Conservation (phyloP, 371 early-diverging fungal species). For the Umbelopsis sp. region DNA sequence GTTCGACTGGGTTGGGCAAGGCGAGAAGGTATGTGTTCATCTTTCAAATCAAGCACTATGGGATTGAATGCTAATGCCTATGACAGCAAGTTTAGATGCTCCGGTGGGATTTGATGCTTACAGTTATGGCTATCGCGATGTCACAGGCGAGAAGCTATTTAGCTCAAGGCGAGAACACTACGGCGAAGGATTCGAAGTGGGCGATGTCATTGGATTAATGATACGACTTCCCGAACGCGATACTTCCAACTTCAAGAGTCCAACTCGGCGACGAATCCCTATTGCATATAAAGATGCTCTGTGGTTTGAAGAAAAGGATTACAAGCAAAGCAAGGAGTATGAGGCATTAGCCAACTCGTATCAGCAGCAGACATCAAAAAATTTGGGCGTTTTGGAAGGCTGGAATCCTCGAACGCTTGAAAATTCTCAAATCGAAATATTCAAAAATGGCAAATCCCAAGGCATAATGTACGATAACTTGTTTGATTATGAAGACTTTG, state of each 20-base stretch:
- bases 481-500: constrained; percentile 58
- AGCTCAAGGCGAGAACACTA: constrained; percentile 58
- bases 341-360: constrained; percentile 45
- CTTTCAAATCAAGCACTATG: neutral
- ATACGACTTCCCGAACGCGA: constrained; percentile 60
- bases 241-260: constrained; percentile 46
- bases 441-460: constrained; percentile 70
- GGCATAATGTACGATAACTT: constrained; percentile 67
- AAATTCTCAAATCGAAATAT: constrained; percentile 63
- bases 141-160: constrained; percentile 68
- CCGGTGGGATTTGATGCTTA: constrained; percentile 76
- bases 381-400: constrained; percentile 3
- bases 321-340: constrained; percentile 60
- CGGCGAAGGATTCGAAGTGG: constrained; percentile 66
- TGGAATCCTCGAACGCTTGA: constrained; percentile 38
- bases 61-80: neutral
- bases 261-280: constrained; percentile 58
- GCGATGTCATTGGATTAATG: constrained; percentile 72
- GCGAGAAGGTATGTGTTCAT: constrained; percentile 57
- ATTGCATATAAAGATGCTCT: constrained; percentile 67
- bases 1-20: constrained; percentile 72
- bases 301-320: constrained; percentile 72
- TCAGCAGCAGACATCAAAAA: constrained; percentile 17
- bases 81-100: constrained; percentile 63
- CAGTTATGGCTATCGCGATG: constrained; percentile 70